These are phyloP conservation scores for Ceratocystis huliohia DNA, from an alignment of 2,329 filamentous ascomycete species.

Conservation along the genomic window DNA sequence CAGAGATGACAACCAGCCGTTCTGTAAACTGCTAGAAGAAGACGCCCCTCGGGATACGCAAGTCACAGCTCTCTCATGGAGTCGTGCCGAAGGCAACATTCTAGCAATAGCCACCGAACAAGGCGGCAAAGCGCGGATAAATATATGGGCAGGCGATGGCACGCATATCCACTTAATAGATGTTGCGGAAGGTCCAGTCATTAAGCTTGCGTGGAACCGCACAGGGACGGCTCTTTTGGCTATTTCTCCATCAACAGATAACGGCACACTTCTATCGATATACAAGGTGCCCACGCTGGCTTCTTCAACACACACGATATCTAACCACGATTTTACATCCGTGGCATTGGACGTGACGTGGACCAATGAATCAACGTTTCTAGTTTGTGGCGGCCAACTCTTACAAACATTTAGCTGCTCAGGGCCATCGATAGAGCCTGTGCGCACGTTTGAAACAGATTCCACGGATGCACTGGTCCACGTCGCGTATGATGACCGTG, in stretches of 20 bases:
- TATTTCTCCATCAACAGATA: slow-evolving; percentile 39
- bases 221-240: slow-evolving; percentile 42
- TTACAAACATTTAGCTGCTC: slow-evolving; percentile 38
- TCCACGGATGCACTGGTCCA: slow-evolving; percentile 43
- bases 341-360: slow-evolving; percentile 47
- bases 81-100: slow-evolving; percentile 37
- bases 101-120: slow-evolving; percentile 48
- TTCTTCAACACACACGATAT: slow-evolving; percentile 31
- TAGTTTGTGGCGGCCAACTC: slow-evolving; percentile 45
- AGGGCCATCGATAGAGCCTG: slow-evolving; percentile 35
- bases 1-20: slow-evolving; percentile 29
- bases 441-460: slow-evolving; percentile 40
- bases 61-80: slow-evolving; percentile 50
- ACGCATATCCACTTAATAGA: slow-evolving; percentile 41
- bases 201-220: slow-evolving; percentile 50
- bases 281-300: slow-evolving; percentile 32
- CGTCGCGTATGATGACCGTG: slow-evolving; percentile 45
- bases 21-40: slow-evolving; percentile 40
- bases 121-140: slow-evolving; percentile 38
- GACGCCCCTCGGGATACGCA: slow-evolving; percentile 40
- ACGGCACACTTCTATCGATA: slow-evolving; percentile 26
- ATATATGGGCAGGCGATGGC: slow-evolving; percentile 44
- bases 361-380: slow-evolving; percentile 45
- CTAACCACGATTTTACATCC: slow-evolving; percentile 38
- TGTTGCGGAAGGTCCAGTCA: slow-evolving; percentile 46